A percentile compares a stretch with the other conserved stretches of the same genome.
Evolutionary conservation across 1,284 basidiomycete genomes (phyloP).

Genomic region (Filobasidium uniguttulatum): DNA sequence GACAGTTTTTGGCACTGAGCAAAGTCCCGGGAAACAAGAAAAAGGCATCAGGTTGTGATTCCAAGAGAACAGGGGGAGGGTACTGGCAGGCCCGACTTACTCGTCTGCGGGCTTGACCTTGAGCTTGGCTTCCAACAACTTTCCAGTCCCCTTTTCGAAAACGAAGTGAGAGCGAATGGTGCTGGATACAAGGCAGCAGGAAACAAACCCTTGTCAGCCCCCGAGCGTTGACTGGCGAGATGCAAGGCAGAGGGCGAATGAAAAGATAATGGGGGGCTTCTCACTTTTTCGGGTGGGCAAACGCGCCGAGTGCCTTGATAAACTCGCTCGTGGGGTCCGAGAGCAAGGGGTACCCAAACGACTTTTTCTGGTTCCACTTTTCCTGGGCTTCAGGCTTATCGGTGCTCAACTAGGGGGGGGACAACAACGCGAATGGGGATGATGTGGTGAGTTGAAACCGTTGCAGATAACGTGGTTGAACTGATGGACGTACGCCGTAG

Average conservation of each 20-base stretch:
- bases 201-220: neutral
- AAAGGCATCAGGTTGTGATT: too few species aligned
- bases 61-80: too few species aligned
- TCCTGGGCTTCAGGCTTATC: slow-evolving; percentile 15
- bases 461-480: neutral
- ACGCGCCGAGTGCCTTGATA: slow-evolving; percentile 69
- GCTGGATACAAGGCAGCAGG: slow-evolving; percentile 26
- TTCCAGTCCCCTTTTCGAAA: slow-evolving; percentile 67
- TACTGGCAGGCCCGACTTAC: too few species aligned
- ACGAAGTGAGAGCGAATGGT: slow-evolving; percentile 82
- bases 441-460: too few species aligned
- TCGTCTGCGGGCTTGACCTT: slow-evolving; percentile 67
- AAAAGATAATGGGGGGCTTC: slow-evolving; percentile 19
- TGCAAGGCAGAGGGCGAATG: too few species aligned
- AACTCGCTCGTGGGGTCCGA: slow-evolving; percentile 71
- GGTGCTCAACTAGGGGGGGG: slow-evolving; percentile 28
- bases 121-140: slow-evolving; percentile 63
- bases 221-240: too few species aligned
- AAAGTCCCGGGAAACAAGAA: too few species aligned
- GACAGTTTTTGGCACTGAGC: slow-evolving; percentile 1
- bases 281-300: slow-evolving; percentile 49
- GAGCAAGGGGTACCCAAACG: slow-evolving; percentile 64
- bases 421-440: neutral
- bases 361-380: slow-evolving; percentile 46
- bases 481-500: slow-evolving; percentile 51